Percentiles rank a stretch among this genome's conserved stretches.
Evolutionary conservation across 2,329 filamentous ascomycete genomes (phyloP).

Genomic region (Penicillium brasilianum): DNA sequence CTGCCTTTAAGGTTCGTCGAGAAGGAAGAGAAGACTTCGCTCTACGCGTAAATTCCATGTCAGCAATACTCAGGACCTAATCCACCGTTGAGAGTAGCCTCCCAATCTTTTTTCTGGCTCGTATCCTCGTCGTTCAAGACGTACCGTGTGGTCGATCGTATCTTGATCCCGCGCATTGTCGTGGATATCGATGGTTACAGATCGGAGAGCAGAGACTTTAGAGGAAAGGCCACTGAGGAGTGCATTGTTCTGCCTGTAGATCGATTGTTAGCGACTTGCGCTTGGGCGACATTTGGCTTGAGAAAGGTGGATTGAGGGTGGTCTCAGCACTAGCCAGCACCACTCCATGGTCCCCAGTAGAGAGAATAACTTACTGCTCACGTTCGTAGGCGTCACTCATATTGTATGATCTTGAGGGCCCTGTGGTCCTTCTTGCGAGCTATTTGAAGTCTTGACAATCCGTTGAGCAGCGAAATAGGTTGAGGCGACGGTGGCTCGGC

Average conservation of each 20-base stretch:
- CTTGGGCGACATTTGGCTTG: not conserved
- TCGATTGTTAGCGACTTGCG: slow-evolving; percentile 3
- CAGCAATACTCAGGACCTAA: slow-evolving; percentile 1
- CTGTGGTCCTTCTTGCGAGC: not conserved
- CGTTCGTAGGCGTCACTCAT: slow-evolving; percentile 82
- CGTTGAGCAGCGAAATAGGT: slow-evolving; percentile 4
- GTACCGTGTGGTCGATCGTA: slow-evolving; percentile 84
- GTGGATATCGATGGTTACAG: slow-evolving; percentile 97
- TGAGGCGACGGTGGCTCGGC: slow-evolving; percentile 16
- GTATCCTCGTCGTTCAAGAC: slow-evolving; percentile 37
- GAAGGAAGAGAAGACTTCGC: slow-evolving; percentile 90
- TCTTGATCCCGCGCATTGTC: slow-evolving; percentile 89
- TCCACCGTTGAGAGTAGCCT: not conserved
- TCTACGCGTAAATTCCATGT: slow-evolving; percentile 53
- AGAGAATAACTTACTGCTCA: slow-evolving; percentile 59
- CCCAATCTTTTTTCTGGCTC: not conserved
- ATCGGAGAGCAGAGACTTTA: slow-evolving; percentile 90
- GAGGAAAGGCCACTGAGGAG: slow-evolving; percentile 87
- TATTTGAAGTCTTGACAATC: not conserved
- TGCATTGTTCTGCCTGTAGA: slow-evolving; percentile 81
- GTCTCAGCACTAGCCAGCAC: too few species aligned
- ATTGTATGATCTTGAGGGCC: slow-evolving; percentile 20
- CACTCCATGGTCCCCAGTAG: not conserved
- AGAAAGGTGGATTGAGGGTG: slow-evolving; percentile 5
- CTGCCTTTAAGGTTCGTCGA: slow-evolving; percentile 81